phyloP scores from a whole-genome alignment of 331 rosid species.

The Quercus tomentella region DNA sequence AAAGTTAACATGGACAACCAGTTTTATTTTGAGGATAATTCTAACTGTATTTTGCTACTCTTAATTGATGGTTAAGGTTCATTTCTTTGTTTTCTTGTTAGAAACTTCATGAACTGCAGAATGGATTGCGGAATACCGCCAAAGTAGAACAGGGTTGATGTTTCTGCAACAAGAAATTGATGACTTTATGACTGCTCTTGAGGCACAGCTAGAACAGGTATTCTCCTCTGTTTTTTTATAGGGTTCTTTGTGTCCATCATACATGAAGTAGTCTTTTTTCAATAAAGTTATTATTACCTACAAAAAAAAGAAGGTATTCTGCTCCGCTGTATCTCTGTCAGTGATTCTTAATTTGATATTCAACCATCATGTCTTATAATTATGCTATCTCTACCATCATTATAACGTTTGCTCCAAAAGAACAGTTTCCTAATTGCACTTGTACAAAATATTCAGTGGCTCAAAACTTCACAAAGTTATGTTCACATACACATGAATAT shows the following conservation, averaged over 20 bases:
- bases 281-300: too few relatives aligned
- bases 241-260: too few relatives aligned
- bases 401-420: neutral
- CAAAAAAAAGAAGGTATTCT: neutral
- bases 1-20: neutral
- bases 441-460: too few relatives aligned
- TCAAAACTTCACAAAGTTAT: neutral
- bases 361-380: neutral
- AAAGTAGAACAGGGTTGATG: conserved; percentile 62
- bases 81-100: conserved; percentile 9
- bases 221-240: neutral
- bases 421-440: neutral
- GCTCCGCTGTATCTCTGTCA: neutral
- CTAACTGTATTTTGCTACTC: neutral
- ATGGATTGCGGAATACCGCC: conserved; percentile 65
- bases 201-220: conserved; percentile 71
- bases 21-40: neutral
- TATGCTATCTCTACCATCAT: neutral
- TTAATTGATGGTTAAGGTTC: neutral
- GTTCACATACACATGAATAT: neutral
- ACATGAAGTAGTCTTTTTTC: too few relatives aligned
- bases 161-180: conserved; percentile 20
- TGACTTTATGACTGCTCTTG: conserved; percentile 34
- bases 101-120: conserved; percentile 40
- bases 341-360: neutral